phyloP scores from a whole-genome alignment of 2,329 filamentous ascomycete genomes.

The Eutypella sp. region DNA sequence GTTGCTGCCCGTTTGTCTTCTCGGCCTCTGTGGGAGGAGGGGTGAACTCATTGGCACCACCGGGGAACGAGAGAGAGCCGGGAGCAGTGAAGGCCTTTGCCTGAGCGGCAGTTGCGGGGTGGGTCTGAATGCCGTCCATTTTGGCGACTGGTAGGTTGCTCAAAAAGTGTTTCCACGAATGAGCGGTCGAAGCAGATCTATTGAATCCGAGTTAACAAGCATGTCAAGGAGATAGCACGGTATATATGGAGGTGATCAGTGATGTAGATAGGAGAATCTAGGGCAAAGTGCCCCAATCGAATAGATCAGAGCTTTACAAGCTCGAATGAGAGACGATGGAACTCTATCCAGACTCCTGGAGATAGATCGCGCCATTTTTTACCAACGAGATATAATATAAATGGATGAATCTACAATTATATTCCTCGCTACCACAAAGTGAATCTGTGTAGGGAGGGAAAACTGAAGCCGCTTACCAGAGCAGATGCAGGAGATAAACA shows the following conservation, averaged over 20 bases:
- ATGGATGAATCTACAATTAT: not conserved
- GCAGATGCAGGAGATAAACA: slow-evolving; percentile 90
- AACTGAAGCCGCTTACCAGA: slow-evolving; percentile 46
- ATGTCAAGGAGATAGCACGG: slow-evolving; percentile 1
- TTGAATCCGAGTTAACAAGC: slow-evolving; percentile 5
- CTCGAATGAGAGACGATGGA: no score
- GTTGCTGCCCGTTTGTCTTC: slow-evolving; percentile 43
- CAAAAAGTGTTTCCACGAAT: slow-evolving; percentile 8
- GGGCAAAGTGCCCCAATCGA: no score
- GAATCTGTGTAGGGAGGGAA: slow-evolving; percentile 17
- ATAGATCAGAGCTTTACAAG: no score
- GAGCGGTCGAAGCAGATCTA: slow-evolving; percentile 1
- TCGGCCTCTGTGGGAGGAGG: slow-evolving; percentile 72
- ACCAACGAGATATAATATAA: not conserved
- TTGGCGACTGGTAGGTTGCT: slow-evolving; percentile 10
- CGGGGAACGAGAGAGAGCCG: slow-evolving; percentile 86
- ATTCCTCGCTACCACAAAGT: not conserved
- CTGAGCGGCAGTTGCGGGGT: slow-evolving; percentile 85
- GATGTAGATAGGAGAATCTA: not conserved
- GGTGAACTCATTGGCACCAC: slow-evolving; percentile 75
- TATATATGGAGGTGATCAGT: not conserved
- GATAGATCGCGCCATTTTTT: not conserved
- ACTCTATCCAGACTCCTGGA: not conserved
- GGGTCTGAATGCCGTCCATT: slow-evolving; percentile 43
- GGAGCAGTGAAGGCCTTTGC: slow-evolving; percentile 94